A percentile compares a stretch with the other conserved stretches of the same genome.
Conservation (phyloP, 2,329 filamentous ascomycete species). For the Harringtonia aguacate region DNA sequence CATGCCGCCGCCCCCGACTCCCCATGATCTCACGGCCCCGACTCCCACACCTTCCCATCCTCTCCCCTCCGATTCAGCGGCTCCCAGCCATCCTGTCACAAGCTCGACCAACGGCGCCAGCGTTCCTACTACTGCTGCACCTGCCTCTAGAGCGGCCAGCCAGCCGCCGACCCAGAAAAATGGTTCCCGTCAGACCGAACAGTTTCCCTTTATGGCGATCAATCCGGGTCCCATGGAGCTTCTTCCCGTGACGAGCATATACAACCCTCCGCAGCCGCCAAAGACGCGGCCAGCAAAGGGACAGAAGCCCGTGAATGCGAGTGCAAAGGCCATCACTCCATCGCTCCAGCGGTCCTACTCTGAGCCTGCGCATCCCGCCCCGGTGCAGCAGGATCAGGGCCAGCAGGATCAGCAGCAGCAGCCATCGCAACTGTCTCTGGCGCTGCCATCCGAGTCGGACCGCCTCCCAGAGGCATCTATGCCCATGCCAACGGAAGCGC, state of each 20-base stretch:
- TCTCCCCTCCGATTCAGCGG: neutral
- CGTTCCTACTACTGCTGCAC: too few relatives aligned
- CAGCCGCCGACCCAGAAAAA: constrained; percentile 15
- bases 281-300: constrained; percentile 5
- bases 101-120: neutral
- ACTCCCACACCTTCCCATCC: constrained; percentile 3
- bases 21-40: constrained; percentile 1
- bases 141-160: constrained; percentile 11
- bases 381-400: neutral
- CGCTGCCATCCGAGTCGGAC: neutral
- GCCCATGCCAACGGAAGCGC: neutral
- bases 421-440: neutral
- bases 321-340: neutral
- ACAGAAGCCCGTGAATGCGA: constrained; percentile 1
- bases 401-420: neutral
- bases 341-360: constrained; percentile 11
- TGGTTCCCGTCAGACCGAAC: constrained; percentile 13
- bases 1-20: constrained; percentile 1
- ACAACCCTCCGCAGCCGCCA: constrained; percentile 22
- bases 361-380: constrained; percentile 1
- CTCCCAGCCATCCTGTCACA: neutral
- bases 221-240: constrained; percentile 32
- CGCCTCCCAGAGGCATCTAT: neutral
- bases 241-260: constrained; percentile 30
- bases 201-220: constrained; percentile 28